Conservation (phyloP, 2,329 filamentous ascomycete genomes). For the Fusarium sp. region DNA sequence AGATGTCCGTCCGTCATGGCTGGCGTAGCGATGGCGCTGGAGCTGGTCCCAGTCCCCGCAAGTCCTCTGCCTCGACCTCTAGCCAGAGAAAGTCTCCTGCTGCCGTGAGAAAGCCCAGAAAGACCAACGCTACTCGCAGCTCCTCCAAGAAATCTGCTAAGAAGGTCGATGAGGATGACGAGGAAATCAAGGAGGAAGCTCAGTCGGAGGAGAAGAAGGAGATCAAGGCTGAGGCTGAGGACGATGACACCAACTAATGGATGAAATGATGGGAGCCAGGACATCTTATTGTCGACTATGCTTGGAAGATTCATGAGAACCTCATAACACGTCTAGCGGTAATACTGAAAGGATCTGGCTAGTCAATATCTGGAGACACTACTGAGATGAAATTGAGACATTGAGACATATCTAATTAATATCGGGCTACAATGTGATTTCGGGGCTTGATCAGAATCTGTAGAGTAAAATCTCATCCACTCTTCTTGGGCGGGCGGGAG, state of each 20-base stretch:
- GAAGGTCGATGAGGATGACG: conserved; percentile 44
- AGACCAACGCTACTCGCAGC: conserved; percentile 43
- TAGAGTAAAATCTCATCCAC: neutral
- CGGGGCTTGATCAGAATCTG: neutral
- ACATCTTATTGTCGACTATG: neutral
- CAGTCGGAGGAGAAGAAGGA: conserved; percentile 20
- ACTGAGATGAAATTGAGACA: neutral
- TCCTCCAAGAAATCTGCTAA: conserved; percentile 47
- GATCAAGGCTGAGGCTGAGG: conserved; percentile 7
- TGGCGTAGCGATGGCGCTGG: conserved; percentile 48
- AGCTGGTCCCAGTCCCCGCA: conserved; percentile 41
- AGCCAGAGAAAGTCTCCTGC: conserved; percentile 46
- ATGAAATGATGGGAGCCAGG: neutral
- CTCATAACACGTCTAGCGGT: neutral
- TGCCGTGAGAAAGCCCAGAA: conserved; percentile 48
- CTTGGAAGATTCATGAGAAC: neutral
- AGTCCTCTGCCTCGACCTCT: neutral
- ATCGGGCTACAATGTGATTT: neutral
- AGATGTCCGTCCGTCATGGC: conserved; percentile 53
- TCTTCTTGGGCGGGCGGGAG: neutral
- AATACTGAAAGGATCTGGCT: conserved; percentile 7
- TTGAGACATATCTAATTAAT: neutral
- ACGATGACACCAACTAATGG: conserved; percentile 7
- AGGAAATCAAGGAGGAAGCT: conserved; percentile 33
- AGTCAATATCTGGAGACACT: neutral